Conservation (phyloP, 768 basidiomycete species). For the Trametes meyenii region DNA sequence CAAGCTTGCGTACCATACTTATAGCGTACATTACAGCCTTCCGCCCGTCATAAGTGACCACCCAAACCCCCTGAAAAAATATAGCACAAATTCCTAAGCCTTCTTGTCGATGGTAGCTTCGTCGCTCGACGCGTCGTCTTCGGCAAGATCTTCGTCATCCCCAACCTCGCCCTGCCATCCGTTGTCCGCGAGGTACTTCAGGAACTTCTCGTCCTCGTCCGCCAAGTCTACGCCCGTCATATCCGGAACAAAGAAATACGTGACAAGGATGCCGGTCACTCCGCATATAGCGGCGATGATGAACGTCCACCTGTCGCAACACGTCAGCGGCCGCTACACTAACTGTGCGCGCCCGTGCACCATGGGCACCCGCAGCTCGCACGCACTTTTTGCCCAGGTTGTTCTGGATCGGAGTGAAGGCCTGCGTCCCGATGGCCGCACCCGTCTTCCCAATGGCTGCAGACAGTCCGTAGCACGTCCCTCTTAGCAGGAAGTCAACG, state of each 20-base stretch:
- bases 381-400: constrained; percentile 65
- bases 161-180: constrained; percentile 71
- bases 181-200: constrained; percentile 59
- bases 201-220: constrained; percentile 65
- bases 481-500: constrained; percentile 38
- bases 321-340: not conserved
- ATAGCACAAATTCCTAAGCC: not conserved
- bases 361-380: constrained; percentile 3
- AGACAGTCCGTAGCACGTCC: constrained; percentile 70
- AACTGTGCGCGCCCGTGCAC: not conserved
- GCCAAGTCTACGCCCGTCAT: constrained; percentile 68
- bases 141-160: constrained; percentile 45
- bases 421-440: constrained; percentile 72
- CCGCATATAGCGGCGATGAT: constrained; percentile 73
- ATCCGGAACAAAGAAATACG: constrained; percentile 70
- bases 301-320: constrained; percentile 56
- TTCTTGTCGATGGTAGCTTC: constrained; percentile 22
- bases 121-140: constrained; percentile 24
- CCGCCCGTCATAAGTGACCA: not conserved
- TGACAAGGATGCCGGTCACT: constrained; percentile 60
- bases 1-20: not conserved
- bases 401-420: constrained; percentile 67
- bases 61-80: not conserved
- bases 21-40: not conserved
- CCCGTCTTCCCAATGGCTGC: constrained; percentile 73